Conservation (phyloP, 2,329 filamentous ascomycete genomes). For the Fragosphaeria purpurea region DNA sequence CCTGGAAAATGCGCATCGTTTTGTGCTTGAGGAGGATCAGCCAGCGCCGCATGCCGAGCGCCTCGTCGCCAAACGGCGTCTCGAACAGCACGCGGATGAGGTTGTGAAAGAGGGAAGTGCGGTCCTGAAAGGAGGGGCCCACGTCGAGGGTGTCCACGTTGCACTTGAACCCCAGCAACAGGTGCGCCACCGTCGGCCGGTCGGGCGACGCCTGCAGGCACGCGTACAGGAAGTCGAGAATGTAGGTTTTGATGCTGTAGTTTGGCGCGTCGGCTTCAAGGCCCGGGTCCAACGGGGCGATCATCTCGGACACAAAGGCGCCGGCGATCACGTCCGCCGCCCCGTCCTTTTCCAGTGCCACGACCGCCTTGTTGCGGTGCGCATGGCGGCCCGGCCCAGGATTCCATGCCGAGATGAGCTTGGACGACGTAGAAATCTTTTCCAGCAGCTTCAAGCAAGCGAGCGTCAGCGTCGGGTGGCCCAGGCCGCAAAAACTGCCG, state of each 20-base stretch:
- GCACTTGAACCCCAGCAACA: slow-evolving; percentile 80
- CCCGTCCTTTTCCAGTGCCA: slow-evolving; percentile 73
- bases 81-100: slow-evolving; percentile 63
- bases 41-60: slow-evolving; percentile 53
- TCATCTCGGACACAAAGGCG: slow-evolving; percentile 60
- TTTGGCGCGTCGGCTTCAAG: slow-evolving; percentile 58
- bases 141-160: slow-evolving; percentile 60
- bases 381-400: slow-evolving; percentile 50
- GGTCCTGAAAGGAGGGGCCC: slow-evolving; percentile 59
- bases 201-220: slow-evolving; percentile 67
- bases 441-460: slow-evolving; percentile 74
- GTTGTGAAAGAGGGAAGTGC: slow-evolving; percentile 72
- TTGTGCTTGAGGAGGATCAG: slow-evolving; percentile 59
- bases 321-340: slow-evolving; percentile 71
- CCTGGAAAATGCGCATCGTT: slow-evolving; percentile 62
- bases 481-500: slow-evolving; percentile 77
- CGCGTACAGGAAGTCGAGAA: slow-evolving; percentile 76
- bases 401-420: slow-evolving; percentile 61
- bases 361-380: slow-evolving; percentile 74
- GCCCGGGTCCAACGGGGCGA: slow-evolving; percentile 61
- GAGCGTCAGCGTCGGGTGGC: slow-evolving; percentile 70
- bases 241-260: slow-evolving; percentile 72
- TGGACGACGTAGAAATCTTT: slow-evolving; percentile 75
- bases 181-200: slow-evolving; percentile 78
- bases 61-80: slow-evolving; percentile 54